These are phyloP conservation scores for Citrullus colocynthis DNA, from an alignment of 306 rosid genomes.

Conservation along the genomic window DNA sequence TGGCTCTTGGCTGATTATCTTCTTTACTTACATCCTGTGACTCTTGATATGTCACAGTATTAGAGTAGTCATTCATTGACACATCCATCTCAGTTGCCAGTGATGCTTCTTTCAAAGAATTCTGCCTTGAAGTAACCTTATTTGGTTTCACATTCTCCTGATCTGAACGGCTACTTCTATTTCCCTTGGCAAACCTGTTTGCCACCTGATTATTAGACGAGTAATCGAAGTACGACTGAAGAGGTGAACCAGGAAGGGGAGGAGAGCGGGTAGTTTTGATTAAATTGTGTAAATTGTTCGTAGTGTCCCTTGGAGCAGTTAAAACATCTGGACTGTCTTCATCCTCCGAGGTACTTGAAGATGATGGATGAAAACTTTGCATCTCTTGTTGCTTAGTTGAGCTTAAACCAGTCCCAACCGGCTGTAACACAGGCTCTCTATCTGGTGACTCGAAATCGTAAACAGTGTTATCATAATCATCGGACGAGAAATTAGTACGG, in stretches of 20 bases:
- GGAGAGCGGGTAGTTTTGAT: conserved; percentile 32
- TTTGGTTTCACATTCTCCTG: conserved; percentile 54
- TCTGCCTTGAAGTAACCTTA: conserved; percentile 52
- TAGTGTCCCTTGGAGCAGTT: conserved; percentile 26
- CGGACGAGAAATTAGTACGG: conserved; percentile 64
- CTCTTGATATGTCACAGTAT: conserved; percentile 56
- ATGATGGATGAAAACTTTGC: conserved; percentile 61
- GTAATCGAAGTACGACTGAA: conserved; percentile 57
- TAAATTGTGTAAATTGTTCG: conserved; percentile 30
- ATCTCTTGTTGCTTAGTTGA: conserved; percentile 52
- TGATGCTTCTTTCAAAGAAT: conserved; percentile 67
- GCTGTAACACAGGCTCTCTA: conserved; percentile 39
- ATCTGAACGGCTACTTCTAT: conserved; percentile 62
- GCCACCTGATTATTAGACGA: conserved; percentile 36
- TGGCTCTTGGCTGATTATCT: conserved; percentile 43
- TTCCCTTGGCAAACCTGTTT: conserved; percentile 61
- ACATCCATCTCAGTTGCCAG: conserved; percentile 85
- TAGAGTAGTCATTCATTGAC: conserved; percentile 61
- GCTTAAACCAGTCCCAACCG: conserved; percentile 29
- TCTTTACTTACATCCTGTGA: conserved; percentile 52
- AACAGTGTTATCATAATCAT: conserved; percentile 71
- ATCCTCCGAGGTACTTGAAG: conserved; percentile 62
- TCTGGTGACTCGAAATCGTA: conserved; percentile 77
- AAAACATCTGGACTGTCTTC: conserved; percentile 49
- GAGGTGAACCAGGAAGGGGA: conserved; percentile 67